A percentile compares a stretch with the other conserved stretches of the same genome.
Conservation (phyloP, 1,284 basidiomycete species). For the Papiliotrema fonsecae region DNA sequence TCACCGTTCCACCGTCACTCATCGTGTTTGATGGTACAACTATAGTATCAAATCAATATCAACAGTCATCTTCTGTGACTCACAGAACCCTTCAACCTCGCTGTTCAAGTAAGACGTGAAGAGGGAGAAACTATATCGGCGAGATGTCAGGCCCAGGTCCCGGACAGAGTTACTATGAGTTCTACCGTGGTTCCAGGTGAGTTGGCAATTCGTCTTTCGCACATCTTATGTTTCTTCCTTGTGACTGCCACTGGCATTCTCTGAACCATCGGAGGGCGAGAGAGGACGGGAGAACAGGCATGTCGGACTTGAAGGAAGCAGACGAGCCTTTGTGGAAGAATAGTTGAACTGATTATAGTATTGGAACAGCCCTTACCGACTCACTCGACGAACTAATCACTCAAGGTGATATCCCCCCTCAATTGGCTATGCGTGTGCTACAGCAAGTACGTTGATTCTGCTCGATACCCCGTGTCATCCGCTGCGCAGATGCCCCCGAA, state of each 20-base stretch:
- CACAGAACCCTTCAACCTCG: no score
- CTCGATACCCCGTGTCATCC: background rate
- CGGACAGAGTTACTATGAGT: constrained; percentile 72
- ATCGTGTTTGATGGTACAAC: no score
- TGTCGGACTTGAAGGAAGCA: no score
- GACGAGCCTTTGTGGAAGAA: no score
- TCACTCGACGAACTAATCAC: constrained; percentile 98
- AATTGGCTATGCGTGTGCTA: constrained; percentile 93
- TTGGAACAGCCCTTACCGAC: constrained; percentile 97
- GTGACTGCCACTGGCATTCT: background rate
- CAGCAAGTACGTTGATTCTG: constrained; percentile 65
- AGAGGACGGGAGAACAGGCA: no score
- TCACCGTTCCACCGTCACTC: no score
- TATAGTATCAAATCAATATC: no score
- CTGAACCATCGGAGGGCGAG: no score
- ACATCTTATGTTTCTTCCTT: background rate
- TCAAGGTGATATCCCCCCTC: constrained; percentile 92
- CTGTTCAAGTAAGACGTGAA: no score
- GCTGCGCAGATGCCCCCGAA: background rate
- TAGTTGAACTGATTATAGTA: constrained; percentile 57
- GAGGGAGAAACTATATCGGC: no score
- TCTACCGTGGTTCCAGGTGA: constrained; percentile 59
- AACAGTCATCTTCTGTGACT: no score
- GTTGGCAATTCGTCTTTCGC: background rate
- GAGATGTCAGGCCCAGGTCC: constrained; percentile 23